These are phyloP conservation scores for Boletus subcaerulescens DNA, from an alignment of 768 basidiomycete genomes.

Conservation along the genomic window DNA sequence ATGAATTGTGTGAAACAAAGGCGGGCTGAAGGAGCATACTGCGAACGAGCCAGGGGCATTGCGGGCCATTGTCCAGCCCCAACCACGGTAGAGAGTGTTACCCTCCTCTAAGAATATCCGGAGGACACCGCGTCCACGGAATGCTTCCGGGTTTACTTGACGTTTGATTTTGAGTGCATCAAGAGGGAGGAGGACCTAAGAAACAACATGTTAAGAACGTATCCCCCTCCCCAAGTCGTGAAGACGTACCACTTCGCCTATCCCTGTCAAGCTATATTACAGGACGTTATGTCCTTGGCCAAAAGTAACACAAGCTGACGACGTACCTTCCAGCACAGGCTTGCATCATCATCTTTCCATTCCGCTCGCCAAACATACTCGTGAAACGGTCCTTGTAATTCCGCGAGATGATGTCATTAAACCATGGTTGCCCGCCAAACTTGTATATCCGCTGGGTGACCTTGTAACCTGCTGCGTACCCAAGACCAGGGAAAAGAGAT, in stretches of 20 bases:
- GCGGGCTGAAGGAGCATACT: conserved; percentile 45
- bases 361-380: conserved; percentile 85
- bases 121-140: conserved; percentile 89
- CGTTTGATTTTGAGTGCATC: conserved; percentile 98
- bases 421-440: conserved; percentile 98
- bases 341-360: conserved; percentile 95
- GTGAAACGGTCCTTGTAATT: conserved; percentile 83
- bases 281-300: background rate
- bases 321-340: conserved; percentile 88
- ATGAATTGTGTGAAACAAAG: background rate
- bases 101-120: conserved; percentile 93
- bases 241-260: conserved; percentile 88
- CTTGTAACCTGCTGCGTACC: conserved; percentile 99
- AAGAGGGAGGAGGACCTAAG: conserved; percentile 87
- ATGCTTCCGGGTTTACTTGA: conserved; percentile 97
- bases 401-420: conserved; percentile 85
- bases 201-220: background rate
- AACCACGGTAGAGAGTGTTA: conserved; percentile 88
- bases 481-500: conserved; percentile 96
- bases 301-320: background rate
- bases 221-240: background rate
- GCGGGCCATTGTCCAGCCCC: conserved; percentile 98
- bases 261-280: conserved; percentile 56
- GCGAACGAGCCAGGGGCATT: conserved; percentile 97
- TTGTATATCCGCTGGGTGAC: conserved; percentile 92